Evolutionary conservation across 1,284 basidiomycete species (phyloP), one percentile per base, ranked within the genome.

Genomic region (Cryptococcus sp.): DNA sequence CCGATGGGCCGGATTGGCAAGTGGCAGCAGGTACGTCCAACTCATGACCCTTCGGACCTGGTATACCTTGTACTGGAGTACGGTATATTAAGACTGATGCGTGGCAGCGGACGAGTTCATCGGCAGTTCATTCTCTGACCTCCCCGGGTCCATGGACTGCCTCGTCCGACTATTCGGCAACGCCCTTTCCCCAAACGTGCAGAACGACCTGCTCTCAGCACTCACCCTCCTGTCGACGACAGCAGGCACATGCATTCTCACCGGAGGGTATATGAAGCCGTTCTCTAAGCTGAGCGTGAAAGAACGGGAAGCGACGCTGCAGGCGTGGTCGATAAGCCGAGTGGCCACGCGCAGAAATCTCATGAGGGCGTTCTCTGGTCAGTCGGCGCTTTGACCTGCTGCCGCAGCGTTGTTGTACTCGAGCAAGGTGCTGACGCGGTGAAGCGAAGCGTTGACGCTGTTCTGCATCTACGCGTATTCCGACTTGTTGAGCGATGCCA

Each of bases 1-100:
- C 17, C 5, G 53, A 60, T 35, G 20, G 27, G n/a, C 38, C 47
- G 35, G 53, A 55, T 15, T 60, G 58, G 58, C 58, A 60, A 40
- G 15, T 16, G 11, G 53, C 27, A 8, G 35, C 35, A 11, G 51
- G 57, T 59, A 40, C 39, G 52, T 54, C 8, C 7, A 35, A 10
- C 31, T 40, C 16, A 19, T 10, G 13, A 7, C 20, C 13, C 35
- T 31, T 20, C n/a, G 20, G n/a, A 25, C 41, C 19, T 42, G 3
- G 16, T 3, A 42, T n/a, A 39, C 19, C 38, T 23, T 15, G 44
- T 25, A 6, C 25, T 25, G 6, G 25, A n/a, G 20, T 47, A 17
- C 46, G 11, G n/a, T 11, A 16, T 16, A 47, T 16, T 15, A 1
- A 7, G 22, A 22, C 5, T 27, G 6, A 47, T 16, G 22, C 27